Evolutionary conservation across 2,329 filamentous ascomycete species (phyloP).

Genomic region (Alternaria viburni): DNA sequence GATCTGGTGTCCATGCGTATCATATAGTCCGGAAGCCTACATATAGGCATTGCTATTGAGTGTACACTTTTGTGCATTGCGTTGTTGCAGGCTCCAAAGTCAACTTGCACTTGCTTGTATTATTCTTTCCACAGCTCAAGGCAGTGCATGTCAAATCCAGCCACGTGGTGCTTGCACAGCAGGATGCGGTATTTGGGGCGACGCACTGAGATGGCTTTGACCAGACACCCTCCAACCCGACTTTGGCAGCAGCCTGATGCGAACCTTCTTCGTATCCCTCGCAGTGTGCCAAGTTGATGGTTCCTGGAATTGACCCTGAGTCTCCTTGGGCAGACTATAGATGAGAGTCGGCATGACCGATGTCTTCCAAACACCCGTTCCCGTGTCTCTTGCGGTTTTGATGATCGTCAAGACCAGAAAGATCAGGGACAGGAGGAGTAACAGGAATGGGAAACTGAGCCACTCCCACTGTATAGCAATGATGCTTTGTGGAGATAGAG

Average conservation of each 20-base stretch:
- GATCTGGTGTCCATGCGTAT: no score
- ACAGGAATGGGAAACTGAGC: constrained; percentile 30
- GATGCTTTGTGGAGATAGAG: neutral
- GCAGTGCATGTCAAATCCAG: constrained; percentile 3
- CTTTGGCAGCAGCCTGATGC: constrained; percentile 17
- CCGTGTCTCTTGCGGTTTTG: neutral
- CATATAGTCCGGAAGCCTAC: no score
- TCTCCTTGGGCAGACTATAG: constrained; percentile 25
- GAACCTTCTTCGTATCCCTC: constrained; percentile 2
- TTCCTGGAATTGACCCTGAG: no score
- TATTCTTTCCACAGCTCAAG: no score
- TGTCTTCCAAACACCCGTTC: constrained; percentile 35
- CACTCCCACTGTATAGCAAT: constrained; percentile 33
- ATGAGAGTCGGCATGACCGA: constrained; percentile 31
- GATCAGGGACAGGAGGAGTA: constrained; percentile 26
- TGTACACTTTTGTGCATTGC: no score
- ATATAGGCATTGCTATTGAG: no score
- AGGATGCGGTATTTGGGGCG: neutral
- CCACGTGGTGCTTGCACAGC: constrained; percentile 6
- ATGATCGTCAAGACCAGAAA: constrained; percentile 32
- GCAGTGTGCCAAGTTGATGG: no score
- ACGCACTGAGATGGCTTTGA: no score
- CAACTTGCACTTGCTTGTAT: no score
- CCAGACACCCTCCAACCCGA: constrained; percentile 27
- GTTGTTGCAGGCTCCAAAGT: no score